Evolutionary conservation across 441 rosid species (phyloP).

Genomic region (Adansonia gregorii): DNA sequence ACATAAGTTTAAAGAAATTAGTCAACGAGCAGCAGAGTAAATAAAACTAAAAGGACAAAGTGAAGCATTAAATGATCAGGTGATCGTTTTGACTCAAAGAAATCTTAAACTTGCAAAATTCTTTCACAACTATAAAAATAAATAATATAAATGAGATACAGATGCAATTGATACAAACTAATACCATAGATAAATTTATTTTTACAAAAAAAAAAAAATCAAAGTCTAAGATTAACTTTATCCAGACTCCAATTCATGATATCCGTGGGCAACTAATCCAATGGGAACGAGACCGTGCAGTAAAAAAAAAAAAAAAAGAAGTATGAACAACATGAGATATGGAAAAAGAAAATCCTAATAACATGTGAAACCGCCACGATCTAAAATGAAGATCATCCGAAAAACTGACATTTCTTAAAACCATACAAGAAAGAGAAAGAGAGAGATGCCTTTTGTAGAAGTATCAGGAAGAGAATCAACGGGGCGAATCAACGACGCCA

Average conservation of each 20-base stretch:
- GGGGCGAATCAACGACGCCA: slow-evolving; percentile 56
- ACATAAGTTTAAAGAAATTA: not conserved
- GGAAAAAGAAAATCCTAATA: not conserved
- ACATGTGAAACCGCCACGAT: slow-evolving; percentile 9
- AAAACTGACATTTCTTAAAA: not conserved
- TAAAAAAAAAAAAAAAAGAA: not conserved
- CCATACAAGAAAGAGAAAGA: not conserved
- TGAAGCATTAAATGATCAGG: not conserved
- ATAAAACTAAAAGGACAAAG: not conserved
- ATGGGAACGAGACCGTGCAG: not conserved
- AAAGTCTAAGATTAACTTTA: not conserved
- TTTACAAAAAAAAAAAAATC: not conserved
- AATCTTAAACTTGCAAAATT: not conserved
- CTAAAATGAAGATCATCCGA: slow-evolving; percentile 18
- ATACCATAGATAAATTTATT: not conserved
- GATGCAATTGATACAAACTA: not conserved
- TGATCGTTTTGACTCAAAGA: not conserved
- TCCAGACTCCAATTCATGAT: not conserved
- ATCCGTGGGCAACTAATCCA: not conserved
- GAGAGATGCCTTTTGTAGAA: slow-evolving; percentile 54
- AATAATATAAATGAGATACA: not conserved
- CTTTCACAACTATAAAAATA: not conserved
- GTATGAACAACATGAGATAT: not conserved
- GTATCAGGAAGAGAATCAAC: slow-evolving; percentile 60
- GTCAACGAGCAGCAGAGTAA: not conserved